Conservation (phyloP, 495 filamentous ascomycete genomes). For the Podospora sp. region DNA sequence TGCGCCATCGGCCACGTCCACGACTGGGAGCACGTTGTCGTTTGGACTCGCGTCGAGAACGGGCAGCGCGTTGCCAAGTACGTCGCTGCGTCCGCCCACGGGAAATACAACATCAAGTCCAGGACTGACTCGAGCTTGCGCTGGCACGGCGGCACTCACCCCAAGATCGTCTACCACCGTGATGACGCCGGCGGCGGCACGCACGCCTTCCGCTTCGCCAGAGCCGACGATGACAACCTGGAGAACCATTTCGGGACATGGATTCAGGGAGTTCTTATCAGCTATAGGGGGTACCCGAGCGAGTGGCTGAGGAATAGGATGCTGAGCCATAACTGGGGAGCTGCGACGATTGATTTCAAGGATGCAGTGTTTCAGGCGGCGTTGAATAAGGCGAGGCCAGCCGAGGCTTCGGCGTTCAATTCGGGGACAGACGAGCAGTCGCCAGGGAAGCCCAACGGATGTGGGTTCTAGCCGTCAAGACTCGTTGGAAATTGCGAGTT, state of each 20-base stretch:
- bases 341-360: conserved; percentile 14
- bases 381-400: neutral
- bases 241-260: conserved; percentile 38
- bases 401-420: neutral
- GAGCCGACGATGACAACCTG: conserved; percentile 34
- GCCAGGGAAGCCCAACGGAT: neutral
- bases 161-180: conserved; percentile 37
- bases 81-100: conserved; percentile 36
- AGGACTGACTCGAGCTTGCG: conserved; percentile 11
- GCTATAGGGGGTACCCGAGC: conserved; percentile 35
- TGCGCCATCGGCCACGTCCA: conserved; percentile 32
- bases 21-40: conserved; percentile 44
- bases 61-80: conserved; percentile 25
- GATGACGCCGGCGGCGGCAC: conserved; percentile 30
- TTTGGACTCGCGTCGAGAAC: conserved; percentile 29
- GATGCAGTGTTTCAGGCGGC: neutral
- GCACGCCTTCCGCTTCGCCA: conserved; percentile 38
- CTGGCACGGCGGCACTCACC: conserved; percentile 16
- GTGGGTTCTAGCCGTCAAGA: neutral
- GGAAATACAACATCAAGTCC: conserved; percentile 24
- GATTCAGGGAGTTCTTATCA: conserved; percentile 35
- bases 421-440: neutral
- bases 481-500: neutral
- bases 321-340: conserved; percentile 32
- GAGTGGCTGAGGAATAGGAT: conserved; percentile 33